Base-by-base conservation (phyloP, 768 basidiomycete species). In the Epithele typhae region DNA sequence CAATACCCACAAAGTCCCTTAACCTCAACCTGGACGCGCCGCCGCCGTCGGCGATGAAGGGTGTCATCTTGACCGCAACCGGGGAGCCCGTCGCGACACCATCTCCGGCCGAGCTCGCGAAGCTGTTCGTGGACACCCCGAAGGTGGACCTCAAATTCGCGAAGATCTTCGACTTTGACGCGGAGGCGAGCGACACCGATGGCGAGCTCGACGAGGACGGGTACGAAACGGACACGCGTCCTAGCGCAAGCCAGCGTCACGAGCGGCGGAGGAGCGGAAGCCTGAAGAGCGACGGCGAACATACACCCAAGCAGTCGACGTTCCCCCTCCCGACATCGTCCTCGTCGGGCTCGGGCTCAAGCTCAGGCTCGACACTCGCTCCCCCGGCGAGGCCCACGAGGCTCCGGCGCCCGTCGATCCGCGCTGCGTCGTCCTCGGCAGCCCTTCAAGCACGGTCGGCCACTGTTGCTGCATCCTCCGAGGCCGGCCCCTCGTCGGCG, bases 11-110 rank as follows among this genome's bases (percentile, higher is more conserved):
- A 5, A 51, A 61, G 38, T 33, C 51, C 10, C 47, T 39, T 25
- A 47, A 51, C 38, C 47, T 57, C 6, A 10, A 44, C 3, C 33
- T 33, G 15, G 54, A 57, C 25, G 25, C 48, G 25, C 48, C 58
- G 25, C 58, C 63, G 8, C 63, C 55, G 0, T 69, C 67, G 10
- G 72, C 72, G 12, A 73, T 73, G 72, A 70, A 71, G 52, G 72
- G 90, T 3, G 85, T 92, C 32, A 73, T 92, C 24, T 71, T 91
- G 30, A 90, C 90, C 0, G 70, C 82, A 7, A 90, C 90, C 0
- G 89, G 90, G 7, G 81, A 90, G 59, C 69, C 74, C 1, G 69
- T 92, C 6, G 72, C 78, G 3, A 92, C 89, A 11, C 89, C 89
- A 1, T 71, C 76, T 2, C 84, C 84, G 0, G 68, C 73, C 0